Evolutionary conservation across 2,329 filamentous ascomycete genomes (phyloP), one percentile per base, ranked within the genome.

Genomic region (Exophiala sp.): DNA sequence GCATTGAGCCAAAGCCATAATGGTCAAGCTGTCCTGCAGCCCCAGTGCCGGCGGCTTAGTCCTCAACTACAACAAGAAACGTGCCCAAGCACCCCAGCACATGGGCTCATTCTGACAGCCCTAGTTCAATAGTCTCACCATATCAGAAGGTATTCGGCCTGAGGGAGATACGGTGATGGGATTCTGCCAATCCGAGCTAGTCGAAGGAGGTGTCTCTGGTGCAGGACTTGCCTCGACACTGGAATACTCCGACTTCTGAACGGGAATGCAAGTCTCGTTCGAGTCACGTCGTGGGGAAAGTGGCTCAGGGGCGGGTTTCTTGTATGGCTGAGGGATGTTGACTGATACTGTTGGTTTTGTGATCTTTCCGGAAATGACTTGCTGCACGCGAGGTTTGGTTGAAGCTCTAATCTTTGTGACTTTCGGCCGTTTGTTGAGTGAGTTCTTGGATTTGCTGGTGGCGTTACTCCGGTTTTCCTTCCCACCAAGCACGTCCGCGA

Each of bases 401-500:
- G 50, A 43, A 11, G 50, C 53, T 34, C 52, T 21, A 16, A 50
- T 55, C 18, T 58, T 54, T 41, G 41, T 54, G 33, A 53, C 54
- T 18, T 55, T 57, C 29, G 52, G 45, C 38, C 46, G 50, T 21
- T 52, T 53, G 46, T 58, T 61, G 50, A 55, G 46, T 33, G 60
- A 54, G 32, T 53, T 59, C 43, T 60, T 59, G 1, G 62, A 48
- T 36, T 57, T 61, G 9, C 16, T 46, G 32, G 21, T 32, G 21
- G 36, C 18, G 16, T 59, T 54, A 10, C 10, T 33, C 29, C 50
- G 54, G 34, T 62, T 63, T 39, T 59, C 56, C 41, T 65, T 63
- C 12, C 54, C 52, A 43, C 58, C 52, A 8, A 64, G 59, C 14
- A 65, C 52, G 24, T 65, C 58, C 5, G 56, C 50, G 36, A 66